Conservation (phyloP, 257 asterid genomes). For the Solanum virginianum region DNA sequence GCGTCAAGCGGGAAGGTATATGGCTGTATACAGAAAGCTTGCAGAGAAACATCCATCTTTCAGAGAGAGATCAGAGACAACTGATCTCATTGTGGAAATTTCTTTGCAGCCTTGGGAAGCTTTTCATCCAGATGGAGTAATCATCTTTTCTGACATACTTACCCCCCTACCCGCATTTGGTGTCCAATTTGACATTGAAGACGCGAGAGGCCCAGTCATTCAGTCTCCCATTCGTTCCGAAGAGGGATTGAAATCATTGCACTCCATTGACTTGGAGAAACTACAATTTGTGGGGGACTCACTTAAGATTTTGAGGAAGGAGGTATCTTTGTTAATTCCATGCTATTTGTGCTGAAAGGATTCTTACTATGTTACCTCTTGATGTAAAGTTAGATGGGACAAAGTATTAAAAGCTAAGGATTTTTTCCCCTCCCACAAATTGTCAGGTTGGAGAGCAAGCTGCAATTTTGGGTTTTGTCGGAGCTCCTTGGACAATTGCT, state of each 20-base stretch:
- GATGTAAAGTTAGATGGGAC: background rate
- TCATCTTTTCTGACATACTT: constrained; percentile 92
- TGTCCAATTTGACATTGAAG: constrained; percentile 94
- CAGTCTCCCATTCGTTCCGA: constrained; percentile 68
- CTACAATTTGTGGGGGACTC: constrained; percentile 85
- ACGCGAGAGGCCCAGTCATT: constrained; percentile 75
- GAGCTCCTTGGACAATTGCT: constrained; percentile 98
- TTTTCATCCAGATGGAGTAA: constrained; percentile 90
- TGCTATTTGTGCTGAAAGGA: background rate
- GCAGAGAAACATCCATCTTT: constrained; percentile 94
- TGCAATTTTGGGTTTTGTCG: constrained; percentile 95
- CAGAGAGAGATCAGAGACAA: constrained; percentile 98
- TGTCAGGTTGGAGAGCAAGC: constrained; percentile 72
- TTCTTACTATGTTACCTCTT: background rate
- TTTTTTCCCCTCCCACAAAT: background rate
- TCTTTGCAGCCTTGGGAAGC: constrained; percentile 99
- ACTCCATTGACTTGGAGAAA: constrained; percentile 71
- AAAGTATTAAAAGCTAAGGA: background rate
- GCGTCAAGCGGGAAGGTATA: constrained; percentile 99
- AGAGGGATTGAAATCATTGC: constrained; percentile 67
- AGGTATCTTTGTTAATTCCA: constrained; percentile 25
- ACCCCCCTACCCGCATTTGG: constrained; percentile 98
- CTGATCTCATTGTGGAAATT: constrained; percentile 97
- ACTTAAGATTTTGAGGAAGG: constrained; percentile 55
- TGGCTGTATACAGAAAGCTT: constrained; percentile 92